Percentiles rank a stretch among this genome's conserved stretches.
Evolutionary conservation across 2,329 filamentous ascomycete genomes (phyloP).

Genomic region (Colletotrichum tofieldiae): DNA sequence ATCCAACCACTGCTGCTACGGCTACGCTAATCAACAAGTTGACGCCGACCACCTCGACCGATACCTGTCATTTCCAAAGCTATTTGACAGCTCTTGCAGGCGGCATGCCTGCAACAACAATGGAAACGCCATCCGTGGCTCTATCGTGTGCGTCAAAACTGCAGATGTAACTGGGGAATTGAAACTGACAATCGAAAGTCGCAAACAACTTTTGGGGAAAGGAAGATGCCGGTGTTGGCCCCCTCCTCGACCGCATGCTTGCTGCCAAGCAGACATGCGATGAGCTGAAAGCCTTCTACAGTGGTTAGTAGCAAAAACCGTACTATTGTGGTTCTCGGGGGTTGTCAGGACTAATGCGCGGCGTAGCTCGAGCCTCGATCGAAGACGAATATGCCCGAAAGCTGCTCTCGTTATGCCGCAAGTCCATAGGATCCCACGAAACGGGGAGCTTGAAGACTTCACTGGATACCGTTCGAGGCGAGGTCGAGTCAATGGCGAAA

Average conservation of each 20-base stretch:
- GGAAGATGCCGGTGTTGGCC: constrained; percentile 94
- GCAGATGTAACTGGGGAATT: neutral
- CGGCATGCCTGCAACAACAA: constrained; percentile 73
- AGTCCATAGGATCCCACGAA: constrained; percentile 91
- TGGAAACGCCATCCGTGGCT: constrained; percentile 76
- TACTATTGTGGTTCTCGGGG: neutral
- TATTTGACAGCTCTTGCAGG: constrained; percentile 4
- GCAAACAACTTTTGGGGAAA: constrained; percentile 99
- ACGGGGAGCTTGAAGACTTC: constrained; percentile 86
- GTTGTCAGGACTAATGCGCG: constrained; percentile 19
- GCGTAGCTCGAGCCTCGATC: constrained; percentile 85
- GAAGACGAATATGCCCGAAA: constrained; percentile 98
- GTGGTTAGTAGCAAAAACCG: constrained; percentile 66
- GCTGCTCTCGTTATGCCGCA: constrained; percentile 86
- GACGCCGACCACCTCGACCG: no score
- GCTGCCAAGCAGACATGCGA: constrained; percentile 95
- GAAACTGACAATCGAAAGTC: constrained; percentile 69
- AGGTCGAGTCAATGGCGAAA: constrained; percentile 95
- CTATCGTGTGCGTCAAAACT: constrained; percentile 73
- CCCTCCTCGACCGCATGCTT: constrained; percentile 94
- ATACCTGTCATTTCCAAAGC: neutral
- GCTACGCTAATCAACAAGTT: neutral
- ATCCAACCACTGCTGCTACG: neutral
- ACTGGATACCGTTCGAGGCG: constrained; percentile 88
- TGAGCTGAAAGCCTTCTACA: constrained; percentile 93